A percentile compares a stretch with the other conserved stretches of the same genome.
Conservation (phyloP, 331 rosid species). For the Arachis monticola region DNA sequence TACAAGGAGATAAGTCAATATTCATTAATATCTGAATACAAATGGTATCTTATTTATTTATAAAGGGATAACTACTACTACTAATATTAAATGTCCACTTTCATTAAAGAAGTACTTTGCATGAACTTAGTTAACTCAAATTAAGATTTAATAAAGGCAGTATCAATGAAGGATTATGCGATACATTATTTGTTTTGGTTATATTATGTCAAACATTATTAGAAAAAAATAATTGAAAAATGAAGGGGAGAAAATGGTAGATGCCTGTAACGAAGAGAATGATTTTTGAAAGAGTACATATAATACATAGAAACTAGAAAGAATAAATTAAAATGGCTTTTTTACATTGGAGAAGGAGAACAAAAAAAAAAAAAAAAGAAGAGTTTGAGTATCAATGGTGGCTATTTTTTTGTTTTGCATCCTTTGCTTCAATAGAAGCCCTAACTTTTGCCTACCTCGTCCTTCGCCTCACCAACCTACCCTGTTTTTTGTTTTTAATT, state of each 20-base stretch:
- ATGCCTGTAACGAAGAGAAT: background rate
- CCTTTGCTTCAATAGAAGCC: constrained; percentile 51
- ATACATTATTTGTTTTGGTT: background rate
- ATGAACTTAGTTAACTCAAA: background rate
- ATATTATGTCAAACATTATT: background rate
- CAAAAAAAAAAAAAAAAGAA: constrained; percentile 41
- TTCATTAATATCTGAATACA: too few species aligned
- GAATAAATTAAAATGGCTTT: constrained; percentile 31
- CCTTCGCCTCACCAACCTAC: constrained; percentile 30
- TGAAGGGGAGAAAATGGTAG: background rate
- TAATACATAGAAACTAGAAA: constrained; percentile 1
- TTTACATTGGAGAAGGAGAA: constrained; percentile 30
- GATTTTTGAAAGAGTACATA: constrained; percentile 1
- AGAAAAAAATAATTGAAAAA: background rate
- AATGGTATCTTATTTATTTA: too few species aligned
- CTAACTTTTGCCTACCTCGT: constrained; percentile 53
- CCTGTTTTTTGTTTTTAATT: too few species aligned
- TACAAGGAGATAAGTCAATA: too few species aligned
- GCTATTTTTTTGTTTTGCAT: background rate
- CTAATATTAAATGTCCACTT: constrained; percentile 5
- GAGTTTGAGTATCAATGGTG: constrained; percentile 16
- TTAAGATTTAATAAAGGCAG: background rate
- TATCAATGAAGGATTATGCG: background rate
- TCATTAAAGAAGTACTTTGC: background rate
- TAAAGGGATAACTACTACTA: too few species aligned